phyloP scores from a whole-genome alignment of 2,329 filamentous ascomycete genomes.

The Aureobasidium musti region DNA sequence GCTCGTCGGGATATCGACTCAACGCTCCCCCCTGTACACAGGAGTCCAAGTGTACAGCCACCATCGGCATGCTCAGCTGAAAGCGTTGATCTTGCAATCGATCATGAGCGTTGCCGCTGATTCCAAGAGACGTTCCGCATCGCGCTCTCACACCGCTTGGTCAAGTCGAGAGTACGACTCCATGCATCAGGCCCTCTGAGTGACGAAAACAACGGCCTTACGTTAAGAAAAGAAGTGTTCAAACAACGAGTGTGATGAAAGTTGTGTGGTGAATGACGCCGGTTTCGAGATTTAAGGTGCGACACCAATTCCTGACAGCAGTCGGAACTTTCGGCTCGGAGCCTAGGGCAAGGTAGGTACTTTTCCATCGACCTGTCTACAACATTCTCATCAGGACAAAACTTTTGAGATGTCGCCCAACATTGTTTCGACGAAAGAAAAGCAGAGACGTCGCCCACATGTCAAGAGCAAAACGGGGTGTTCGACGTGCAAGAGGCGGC shows the following conservation, averaged over 20 bases:
- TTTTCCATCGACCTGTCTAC: not conserved
- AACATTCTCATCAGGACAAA: not conserved
- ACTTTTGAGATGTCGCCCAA: not conserved
- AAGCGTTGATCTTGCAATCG: not conserved
- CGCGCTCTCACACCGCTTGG: not conserved
- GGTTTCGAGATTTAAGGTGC: not conserved
- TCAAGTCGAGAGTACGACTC: not conserved
- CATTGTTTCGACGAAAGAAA: not conserved
- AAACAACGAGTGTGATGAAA: not conserved
- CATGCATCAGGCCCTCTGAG: too few species aligned
- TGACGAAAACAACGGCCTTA: too few species aligned
- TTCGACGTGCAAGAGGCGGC: constrained; percentile 6
- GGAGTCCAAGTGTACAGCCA: not conserved
- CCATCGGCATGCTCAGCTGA: constrained; percentile 12
- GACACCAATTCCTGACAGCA: not conserved
- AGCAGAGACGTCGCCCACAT: constrained; percentile 3
- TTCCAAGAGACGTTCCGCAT: not conserved
- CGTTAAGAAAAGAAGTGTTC: not conserved
- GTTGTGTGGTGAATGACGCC: not conserved
- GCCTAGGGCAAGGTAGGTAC: not conserved
- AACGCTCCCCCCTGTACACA: not conserved
- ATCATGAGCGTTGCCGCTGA: not conserved
- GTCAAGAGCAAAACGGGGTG: constrained; percentile 9
- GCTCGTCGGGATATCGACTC: not conserved
- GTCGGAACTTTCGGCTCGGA: not conserved